These are phyloP conservation scores for Tolypocladium amazonense DNA, from an alignment of 2,329 filamentous ascomycete species.

Conservation along the genomic window DNA sequence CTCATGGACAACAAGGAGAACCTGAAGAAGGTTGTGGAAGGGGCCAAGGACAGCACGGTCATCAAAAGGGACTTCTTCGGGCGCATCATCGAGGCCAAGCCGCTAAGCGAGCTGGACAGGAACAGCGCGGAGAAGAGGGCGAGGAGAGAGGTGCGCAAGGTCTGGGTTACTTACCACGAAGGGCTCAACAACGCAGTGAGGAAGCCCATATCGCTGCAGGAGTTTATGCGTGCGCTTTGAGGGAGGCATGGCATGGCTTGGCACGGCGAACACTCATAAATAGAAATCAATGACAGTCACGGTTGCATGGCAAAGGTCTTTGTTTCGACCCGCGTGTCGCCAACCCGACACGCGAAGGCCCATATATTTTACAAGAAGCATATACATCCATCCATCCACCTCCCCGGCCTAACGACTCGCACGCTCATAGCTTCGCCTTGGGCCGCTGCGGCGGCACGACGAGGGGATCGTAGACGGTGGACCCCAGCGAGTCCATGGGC, in stretches of 20 bases:
- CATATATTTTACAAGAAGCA: neutral
- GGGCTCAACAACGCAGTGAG: constrained; percentile 86
- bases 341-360: neutral
- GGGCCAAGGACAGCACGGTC: constrained; percentile 22
- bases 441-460: constrained; percentile 39
- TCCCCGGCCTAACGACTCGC: neutral
- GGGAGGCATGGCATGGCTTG: neutral
- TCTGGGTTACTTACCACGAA: constrained; percentile 86
- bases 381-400: neutral
- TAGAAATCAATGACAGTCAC: neutral
- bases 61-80: constrained; percentile 83
- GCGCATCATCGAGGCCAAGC: constrained; percentile 44
- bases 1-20: constrained; percentile 27
- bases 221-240: constrained; percentile 61
- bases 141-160: constrained; percentile 42
- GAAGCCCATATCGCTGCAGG: constrained; percentile 73
- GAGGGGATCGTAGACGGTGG: constrained; percentile 43
- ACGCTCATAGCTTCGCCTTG: constrained; percentile 38
- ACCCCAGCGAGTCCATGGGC: constrained; percentile 36
- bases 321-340: neutral
- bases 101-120: constrained; percentile 29
- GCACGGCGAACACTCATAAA: neutral
- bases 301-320: neutral
- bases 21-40: constrained; percentile 8
- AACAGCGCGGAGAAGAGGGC: constrained; percentile 21